These are phyloP conservation scores for Chlamydomonas schloesseri DNA, from an alignment of 139 green algal species.

Conservation along the genomic window DNA sequence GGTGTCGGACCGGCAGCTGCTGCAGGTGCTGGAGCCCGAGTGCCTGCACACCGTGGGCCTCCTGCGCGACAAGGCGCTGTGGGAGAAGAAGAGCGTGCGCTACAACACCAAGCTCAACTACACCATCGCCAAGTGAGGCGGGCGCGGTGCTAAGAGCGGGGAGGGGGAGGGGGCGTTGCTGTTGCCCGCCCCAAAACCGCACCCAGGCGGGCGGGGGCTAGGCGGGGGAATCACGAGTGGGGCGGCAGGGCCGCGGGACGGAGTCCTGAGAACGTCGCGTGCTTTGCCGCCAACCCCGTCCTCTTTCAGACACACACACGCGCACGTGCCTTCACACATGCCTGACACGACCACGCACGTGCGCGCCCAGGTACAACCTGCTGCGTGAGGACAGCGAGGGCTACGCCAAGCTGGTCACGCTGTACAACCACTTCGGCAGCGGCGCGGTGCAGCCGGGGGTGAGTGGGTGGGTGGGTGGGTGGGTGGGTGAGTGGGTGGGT, in stretches of 20 bases:
- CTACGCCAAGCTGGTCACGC: constrained; percentile 87
- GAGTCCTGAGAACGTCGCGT: no score
- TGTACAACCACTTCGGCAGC: constrained; percentile 55
- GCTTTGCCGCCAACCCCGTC: no score
- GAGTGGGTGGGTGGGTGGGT: no score
- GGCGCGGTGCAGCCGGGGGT: constrained; percentile 23
- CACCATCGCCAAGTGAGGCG: constrained; percentile 55
- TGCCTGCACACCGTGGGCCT: constrained; percentile 49
- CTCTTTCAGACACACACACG: no score
- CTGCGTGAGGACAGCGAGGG: constrained; percentile 92
- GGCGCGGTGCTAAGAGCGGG: no score
- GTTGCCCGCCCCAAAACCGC: no score
- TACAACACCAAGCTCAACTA: constrained; percentile 57
- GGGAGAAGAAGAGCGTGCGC: constrained; percentile 50
- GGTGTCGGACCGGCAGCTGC: constrained; percentile 22
- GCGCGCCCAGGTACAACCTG: constrained; percentile 85
- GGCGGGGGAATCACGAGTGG: neutral
- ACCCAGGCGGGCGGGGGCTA: neutral
- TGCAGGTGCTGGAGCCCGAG: constrained; percentile 52
- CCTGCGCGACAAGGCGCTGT: constrained; percentile 41
- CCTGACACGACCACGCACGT: neutral
- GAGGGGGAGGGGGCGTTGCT: no score
- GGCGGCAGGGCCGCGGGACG: no score
- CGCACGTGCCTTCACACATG: no score
- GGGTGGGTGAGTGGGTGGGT: no score